phyloP scores from a whole-genome alignment of 1,139 yeast genomes.

The Starmera stellimalicola region DNA sequence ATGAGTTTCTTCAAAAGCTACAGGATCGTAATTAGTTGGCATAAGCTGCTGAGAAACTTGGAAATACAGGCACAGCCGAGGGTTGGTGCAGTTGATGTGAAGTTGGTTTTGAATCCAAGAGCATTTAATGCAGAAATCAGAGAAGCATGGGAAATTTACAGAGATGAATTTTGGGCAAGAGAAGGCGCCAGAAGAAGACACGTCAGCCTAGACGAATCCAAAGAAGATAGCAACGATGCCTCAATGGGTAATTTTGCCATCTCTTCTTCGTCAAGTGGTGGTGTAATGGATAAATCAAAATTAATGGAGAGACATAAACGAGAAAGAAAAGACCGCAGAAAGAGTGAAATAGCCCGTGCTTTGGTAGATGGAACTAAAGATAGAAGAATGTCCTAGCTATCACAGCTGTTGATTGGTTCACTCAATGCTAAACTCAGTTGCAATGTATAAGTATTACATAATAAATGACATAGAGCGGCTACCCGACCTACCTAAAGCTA shows the following conservation, averaged over 20 bases:
- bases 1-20: conserved; percentile 28
- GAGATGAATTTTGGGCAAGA: conserved; percentile 88
- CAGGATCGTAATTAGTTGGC: conserved; percentile 25
- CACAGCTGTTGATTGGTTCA: no score
- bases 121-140: conserved; percentile 75
- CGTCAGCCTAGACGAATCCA: conserved; percentile 5
- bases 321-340: conserved; percentile 31
- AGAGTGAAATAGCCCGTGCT: conserved; percentile 6
- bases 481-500: no score
- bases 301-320: conserved; percentile 28
- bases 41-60: conserved; percentile 25
- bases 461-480: no score
- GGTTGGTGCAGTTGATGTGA: conserved; percentile 43
- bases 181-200: conserved; percentile 65
- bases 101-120: conserved; percentile 71
- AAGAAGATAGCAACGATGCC: not conserved
- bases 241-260: not conserved
- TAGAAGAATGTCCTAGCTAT: not conserved
- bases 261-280: not conserved
- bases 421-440: no score
- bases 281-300: conserved; percentile 15
- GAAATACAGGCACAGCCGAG: conserved; percentile 29
- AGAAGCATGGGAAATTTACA: conserved; percentile 91
- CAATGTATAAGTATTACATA: no score
- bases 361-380: not conserved